Conservation (phyloP, 2,329 filamentous ascomycete species). For the Colletotrichum sp. region DNA sequence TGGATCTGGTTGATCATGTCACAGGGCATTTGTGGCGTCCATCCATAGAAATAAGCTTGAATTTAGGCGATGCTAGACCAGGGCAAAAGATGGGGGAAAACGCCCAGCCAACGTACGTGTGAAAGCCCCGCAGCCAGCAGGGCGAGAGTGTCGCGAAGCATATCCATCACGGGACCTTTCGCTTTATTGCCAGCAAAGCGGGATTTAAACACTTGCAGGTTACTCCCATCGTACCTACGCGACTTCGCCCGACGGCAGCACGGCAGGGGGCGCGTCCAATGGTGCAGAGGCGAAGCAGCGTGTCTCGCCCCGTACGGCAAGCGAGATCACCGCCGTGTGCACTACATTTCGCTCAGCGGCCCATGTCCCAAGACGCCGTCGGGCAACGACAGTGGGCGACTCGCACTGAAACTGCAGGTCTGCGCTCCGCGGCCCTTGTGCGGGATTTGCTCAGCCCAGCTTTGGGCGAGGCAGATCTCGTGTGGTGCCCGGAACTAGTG, state of each 20-base stretch:
- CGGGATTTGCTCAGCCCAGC: not conserved
- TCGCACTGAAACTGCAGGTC: not conserved
- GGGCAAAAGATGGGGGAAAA: not conserved
- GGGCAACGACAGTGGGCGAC: not conserved
- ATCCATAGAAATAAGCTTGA: not conserved
- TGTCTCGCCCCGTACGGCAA: not conserved
- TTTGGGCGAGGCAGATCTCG: not conserved
- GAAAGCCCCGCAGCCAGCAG: not conserved
- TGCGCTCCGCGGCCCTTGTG: not conserved
- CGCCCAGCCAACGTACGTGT: not conserved
- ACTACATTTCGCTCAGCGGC: not conserved
- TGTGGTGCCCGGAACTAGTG: not conserved
- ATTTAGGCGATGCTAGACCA: not conserved
- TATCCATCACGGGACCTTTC: not conserved
- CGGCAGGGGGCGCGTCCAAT: not conserved
- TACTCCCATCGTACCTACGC: not conserved
- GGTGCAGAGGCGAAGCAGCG: not conserved
- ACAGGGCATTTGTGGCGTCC: not conserved
- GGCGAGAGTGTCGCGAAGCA: not conserved
- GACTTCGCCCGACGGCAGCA: not conserved
- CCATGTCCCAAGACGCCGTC: not conserved
- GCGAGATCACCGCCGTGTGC: not conserved
- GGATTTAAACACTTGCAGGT: not conserved
- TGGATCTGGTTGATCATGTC: not conserved
- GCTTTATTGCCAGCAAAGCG: not conserved